Base-by-base conservation (phyloP, 805 yeast genomes). In the Millerozyma acaciae region DNA sequence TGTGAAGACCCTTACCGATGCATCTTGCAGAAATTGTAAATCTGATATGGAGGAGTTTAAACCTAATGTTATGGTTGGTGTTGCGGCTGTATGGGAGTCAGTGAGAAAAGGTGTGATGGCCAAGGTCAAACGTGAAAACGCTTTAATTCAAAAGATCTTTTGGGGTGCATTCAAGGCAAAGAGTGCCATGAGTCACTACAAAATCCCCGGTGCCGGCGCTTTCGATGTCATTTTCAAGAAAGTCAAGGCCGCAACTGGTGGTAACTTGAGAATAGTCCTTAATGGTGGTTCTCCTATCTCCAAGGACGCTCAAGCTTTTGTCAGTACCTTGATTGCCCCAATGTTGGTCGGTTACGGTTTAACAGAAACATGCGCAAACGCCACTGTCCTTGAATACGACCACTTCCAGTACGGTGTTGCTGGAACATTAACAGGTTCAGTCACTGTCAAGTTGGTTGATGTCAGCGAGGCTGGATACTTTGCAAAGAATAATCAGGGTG, bases 11-110 rank as follows among this genome's bases (percentile, higher is more conserved):
- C 68, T 93, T 47, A 78, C 95, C 14, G 95, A 84, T 43, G 67
- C 73, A 2, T 85, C 95, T 2, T 78, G 84, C 53, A 79, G 75
- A 51, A 84, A 93, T 65, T 88, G 95, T 68, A 65, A 75, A 37
- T 90, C 96, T 51, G 98, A 93, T 60, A 75, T 93, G 68, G 75
- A 72, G 36, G 84, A 83, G 52, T 84, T 88, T 63, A 73, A 78
- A 58, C 98, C 98, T 38, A 84, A 96, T 4, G 63, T 89, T 47
- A 84, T 93, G 96, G 96, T 88, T 44, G 98, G 96, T 61, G 98
- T 93, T 37, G 97, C 97, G 12, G 96, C 97, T 4, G 97, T 93
- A 33, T 93, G 96, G 95, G 98, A 93, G 69, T 73, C 83, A 23
- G 86, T 93, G 40, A 83, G 89, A 61, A 93, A 93, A 70, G 98